phyloP scores from a whole-genome alignment of 1,139 yeast species.

The Hyphopichia fennica region DNA sequence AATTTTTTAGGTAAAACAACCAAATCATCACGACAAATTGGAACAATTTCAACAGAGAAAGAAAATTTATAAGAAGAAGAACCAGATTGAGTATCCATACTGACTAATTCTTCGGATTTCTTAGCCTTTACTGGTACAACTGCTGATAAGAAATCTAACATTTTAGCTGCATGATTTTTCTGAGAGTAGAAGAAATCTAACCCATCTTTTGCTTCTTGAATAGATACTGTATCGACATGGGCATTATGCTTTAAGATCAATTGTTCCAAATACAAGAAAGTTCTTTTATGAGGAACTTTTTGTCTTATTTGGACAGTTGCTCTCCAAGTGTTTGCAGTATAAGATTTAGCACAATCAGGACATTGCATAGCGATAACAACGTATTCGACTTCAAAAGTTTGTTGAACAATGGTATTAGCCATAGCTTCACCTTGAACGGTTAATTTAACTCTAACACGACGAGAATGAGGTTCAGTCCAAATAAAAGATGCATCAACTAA shows the following conservation, averaged over 20 bases:
- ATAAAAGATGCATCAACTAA: constrained; percentile 91
- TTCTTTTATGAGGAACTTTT: constrained; percentile 94
- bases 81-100: constrained; percentile 91
- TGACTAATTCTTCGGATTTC: constrained; percentile 87
- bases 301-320: constrained; percentile 97
- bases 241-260: constrained; percentile 91
- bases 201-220: constrained; percentile 91
- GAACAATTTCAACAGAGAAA: constrained; percentile 90
- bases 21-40: constrained; percentile 96
- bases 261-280: constrained; percentile 93
- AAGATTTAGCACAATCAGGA: constrained; percentile 97
- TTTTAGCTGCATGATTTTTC: constrained; percentile 87
- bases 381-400: constrained; percentile 92
- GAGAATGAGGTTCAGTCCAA: constrained; percentile 99
- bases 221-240: constrained; percentile 90
- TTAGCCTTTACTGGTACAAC: constrained; percentile 88
- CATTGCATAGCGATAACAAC: constrained; percentile 96
- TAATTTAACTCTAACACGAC: constrained; percentile 85
- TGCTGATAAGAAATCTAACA: constrained; percentile 85
- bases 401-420: constrained; percentile 90
- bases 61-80: constrained; percentile 86
- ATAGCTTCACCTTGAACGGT: constrained; percentile 98
- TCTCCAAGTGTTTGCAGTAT: constrained; percentile 96
- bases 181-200: constrained; percentile 89
- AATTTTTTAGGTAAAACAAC: constrained; percentile 84